A percentile compares a stretch with the other conserved stretches of the same genome.
These are phyloP conservation scores for Alloascoidea hylecoeti DNA, from an alignment of 805 yeast species.

Conservation along the genomic window DNA sequence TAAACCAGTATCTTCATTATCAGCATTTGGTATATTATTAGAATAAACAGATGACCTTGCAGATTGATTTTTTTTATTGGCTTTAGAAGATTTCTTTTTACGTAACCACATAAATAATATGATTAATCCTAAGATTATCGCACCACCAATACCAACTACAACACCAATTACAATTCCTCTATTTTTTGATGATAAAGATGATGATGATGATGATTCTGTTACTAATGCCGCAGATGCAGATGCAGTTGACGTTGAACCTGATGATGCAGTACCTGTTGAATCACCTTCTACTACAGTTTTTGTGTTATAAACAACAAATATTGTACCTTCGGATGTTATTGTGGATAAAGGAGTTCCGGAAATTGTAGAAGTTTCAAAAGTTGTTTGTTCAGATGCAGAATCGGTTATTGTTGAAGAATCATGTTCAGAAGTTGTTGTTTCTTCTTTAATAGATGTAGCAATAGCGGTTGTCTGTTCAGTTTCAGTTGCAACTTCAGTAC, in stretches of 20 bases:
- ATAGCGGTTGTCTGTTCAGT: background rate
- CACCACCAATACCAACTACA: conserved; percentile 60
- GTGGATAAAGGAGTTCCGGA: conserved; percentile 6
- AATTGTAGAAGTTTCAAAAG: conserved; percentile 5
- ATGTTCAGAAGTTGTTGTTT: background rate
- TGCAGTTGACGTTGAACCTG: conserved; percentile 5
- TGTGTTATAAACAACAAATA: background rate
- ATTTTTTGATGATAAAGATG: conserved; percentile 26
- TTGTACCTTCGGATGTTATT: background rate
- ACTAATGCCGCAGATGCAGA: conserved; percentile 10
- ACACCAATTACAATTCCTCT: conserved; percentile 51
- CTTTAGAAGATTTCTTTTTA: background rate
- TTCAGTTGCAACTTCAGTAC: background rate
- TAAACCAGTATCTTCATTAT: background rate
- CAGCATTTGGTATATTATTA: no score
- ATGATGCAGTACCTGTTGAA: background rate
- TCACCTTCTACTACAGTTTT: background rate
- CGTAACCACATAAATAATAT: conserved; percentile 8
- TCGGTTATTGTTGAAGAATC: background rate
- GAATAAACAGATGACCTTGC: no score
- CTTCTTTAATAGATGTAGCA: no score
- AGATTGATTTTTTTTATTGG: no score
- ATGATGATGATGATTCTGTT: conserved; percentile 10
- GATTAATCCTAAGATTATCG: conserved; percentile 30
- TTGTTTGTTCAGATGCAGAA: conserved; percentile 1